Base-by-base conservation (phyloP, 371 early-diverging fungal species). In the Mortierella sp. region DNA sequence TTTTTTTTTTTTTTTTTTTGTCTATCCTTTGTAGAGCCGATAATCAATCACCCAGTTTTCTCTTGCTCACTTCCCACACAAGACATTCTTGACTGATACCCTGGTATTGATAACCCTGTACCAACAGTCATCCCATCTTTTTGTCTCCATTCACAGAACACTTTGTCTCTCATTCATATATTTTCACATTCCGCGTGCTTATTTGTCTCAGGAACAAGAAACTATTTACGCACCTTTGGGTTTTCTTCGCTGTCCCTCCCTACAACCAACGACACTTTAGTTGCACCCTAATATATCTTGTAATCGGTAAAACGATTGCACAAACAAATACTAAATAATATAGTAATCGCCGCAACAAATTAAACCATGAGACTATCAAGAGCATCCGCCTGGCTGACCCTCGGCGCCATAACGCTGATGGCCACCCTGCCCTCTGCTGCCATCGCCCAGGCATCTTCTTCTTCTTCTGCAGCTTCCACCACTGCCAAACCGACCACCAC, bases 161-260 rank as follows among this genome's bases (percentile, higher is more conserved):
- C 47, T 34, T n/a, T n/a, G 34, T 51, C 53, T 19, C 31, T 53
- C 49, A 9, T 53, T 51, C 22, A 13, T 56, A 56, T 19, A 55
- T 34, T 22, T 49, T 28, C 51, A 29, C 53, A 15, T 53, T 15
- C 10, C 51, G 19, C 31, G 43, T 43, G 43, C 15, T 17, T 53
- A 12, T 34, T 54, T 54, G 55, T 65, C 49, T 65, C 65, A 54
- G 62, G 62, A 62, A 62, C 62, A 17, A 45, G 13, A 35, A 3
- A 6, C 15, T n/a, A 15, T 45, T 19, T 45, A 19, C 13, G 12
- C n/a, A 45, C 45, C 3, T n/a, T 47, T 47, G n/a, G n/a, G 7
- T 47, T 47, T n/a, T n/a, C 15, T 23, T 28, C 28, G 6, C 10
- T 26, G 9, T 13, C 28, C 28, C 0, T 28, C 28, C 12, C 53